Percentiles rank a stretch among this genome's conserved stretches.
These are phyloP conservation scores for Dactylellina haptotyla DNA, from an alignment of 2,329 filamentous ascomycete species.

Conservation along the genomic window DNA sequence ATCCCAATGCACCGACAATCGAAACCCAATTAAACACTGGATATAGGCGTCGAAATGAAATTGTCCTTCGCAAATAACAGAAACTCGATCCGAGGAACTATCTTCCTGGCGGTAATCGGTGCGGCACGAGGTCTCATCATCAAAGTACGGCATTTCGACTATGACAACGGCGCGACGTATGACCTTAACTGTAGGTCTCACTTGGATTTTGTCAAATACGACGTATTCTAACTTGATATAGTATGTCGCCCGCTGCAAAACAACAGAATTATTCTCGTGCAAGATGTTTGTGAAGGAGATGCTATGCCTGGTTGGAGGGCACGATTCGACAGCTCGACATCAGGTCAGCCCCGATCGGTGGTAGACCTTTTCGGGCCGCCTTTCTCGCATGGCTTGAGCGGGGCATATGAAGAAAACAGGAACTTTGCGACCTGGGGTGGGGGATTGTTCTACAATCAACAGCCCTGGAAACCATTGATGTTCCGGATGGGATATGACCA, in stretches of 20 bases:
- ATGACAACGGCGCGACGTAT: not conserved
- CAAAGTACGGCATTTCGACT: constrained; percentile 28
- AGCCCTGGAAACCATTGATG: constrained; percentile 41
- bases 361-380: constrained; percentile 33
- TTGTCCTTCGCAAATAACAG: not conserved
- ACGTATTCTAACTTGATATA: constrained; percentile 7
- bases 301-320: constrained; percentile 39
- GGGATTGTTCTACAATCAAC: constrained; percentile 18
- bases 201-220: not conserved
- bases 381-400: constrained; percentile 1
- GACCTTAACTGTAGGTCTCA: constrained; percentile 33
- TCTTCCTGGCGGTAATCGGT: not conserved
- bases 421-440: constrained; percentile 27
- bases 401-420: constrained; percentile 31
- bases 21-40: no score
- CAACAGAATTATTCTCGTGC: constrained; percentile 16
- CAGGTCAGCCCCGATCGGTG: not conserved
- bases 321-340: not conserved
- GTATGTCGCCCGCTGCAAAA: constrained; percentile 41
- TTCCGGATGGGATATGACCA: constrained; percentile 18
- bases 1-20: no score
- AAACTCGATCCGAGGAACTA: not conserved
- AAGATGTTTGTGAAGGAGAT: constrained; percentile 29
- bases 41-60: not conserved
- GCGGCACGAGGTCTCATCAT: constrained; percentile 15